Evolutionary conservation across 257 asterid species (phyloP), one percentile per base, ranked within the genome.

Genomic region (Lithospermum erythrorhizon): DNA sequence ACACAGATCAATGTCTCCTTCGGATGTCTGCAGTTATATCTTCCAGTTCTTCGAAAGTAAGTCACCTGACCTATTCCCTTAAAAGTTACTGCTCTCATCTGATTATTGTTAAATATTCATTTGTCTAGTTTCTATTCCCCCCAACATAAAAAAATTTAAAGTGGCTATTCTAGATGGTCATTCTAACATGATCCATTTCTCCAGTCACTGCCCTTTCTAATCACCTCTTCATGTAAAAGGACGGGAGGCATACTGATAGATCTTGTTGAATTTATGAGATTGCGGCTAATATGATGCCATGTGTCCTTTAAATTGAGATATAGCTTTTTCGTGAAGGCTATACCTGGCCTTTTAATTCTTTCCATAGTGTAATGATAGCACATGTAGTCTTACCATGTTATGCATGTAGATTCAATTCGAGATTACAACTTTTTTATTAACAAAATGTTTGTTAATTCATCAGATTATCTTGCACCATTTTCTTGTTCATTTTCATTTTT

Each of bases 31-130:
- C 81, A 67, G 18, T 65, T 64, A 77, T 57, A 76, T 91, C 67
- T 80, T 78, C 59, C 88, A 77, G n/a, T 88, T 86, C 70, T 91
- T 91, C 75, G 74, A 76, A 68, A 71, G 98, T 91, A 82, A 86
- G 96, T 78, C 64, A 59, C 56, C 63, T 2, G n/a, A 55, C 51
- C 72, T 63, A 30, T 37, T 64, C n/a, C n/a, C n/a, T 55, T 61
- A 73, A 21, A 67, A 59, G 41, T 25, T 71, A 20, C 19, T 47
- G 9, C 3, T 58, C 57, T 18, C 22, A 3, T 30, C 0, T 0
- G 21, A 5, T 19, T 18, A 27, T 6, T 41, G 25, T 3, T 52
- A 6, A 27, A 27, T 27, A 3, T 6, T 27, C 30, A 27, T 27
- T 27, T 27, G 30, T 27, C 6, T 27, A 6, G 30, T 27, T 27